Percentiles rank a stretch among this genome's conserved stretches.
Conservation (phyloP, 257 asterid species). For the Ehretia macrophylla region DNA sequence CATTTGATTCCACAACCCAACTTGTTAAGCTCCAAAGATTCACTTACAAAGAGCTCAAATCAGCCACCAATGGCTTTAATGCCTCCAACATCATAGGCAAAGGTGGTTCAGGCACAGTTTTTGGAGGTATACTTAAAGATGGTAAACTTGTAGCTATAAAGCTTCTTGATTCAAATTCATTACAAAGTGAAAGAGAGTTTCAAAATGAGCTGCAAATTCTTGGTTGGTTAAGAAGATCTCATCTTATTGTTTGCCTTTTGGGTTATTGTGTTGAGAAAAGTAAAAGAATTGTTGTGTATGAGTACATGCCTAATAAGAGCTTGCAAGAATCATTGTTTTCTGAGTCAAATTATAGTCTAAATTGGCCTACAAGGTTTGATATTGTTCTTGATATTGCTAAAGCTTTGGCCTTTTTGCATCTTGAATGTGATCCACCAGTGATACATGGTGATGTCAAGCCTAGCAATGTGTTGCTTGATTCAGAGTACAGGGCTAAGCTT, state of each 20-base stretch:
- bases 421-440: conserved; percentile 89
- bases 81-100: conserved; percentile 65
- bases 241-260: conserved; percentile 57
- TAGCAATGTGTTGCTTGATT: conserved; percentile 87
- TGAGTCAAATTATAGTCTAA: conserved; percentile 47
- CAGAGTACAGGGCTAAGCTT: conserved; percentile 72
- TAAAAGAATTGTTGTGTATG: conserved; percentile 72
- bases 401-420: conserved; percentile 81
- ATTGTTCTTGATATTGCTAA: conserved; percentile 68
- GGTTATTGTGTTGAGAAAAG: conserved; percentile 79
- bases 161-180: conserved; percentile 55
- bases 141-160: conserved; percentile 85
- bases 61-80: conserved; percentile 71
- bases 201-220: conserved; percentile 83
- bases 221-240: conserved; percentile 59
- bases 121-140: conserved; percentile 63
- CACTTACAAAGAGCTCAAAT: conserved; percentile 61
- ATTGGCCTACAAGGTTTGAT: conserved; percentile 70
- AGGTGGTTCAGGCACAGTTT: conserved; percentile 96
- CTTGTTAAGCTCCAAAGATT: conserved; percentile 69
- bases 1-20: conserved; percentile 59
- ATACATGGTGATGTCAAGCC: conserved; percentile 99
- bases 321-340: conserved; percentile 76
- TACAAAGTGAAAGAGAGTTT: conserved; percentile 78
- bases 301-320: conserved; percentile 87